Evolutionary conservation across 1,139 yeast genomes (phyloP).

Genomic region (Geotrichum histeridarum): DNA sequence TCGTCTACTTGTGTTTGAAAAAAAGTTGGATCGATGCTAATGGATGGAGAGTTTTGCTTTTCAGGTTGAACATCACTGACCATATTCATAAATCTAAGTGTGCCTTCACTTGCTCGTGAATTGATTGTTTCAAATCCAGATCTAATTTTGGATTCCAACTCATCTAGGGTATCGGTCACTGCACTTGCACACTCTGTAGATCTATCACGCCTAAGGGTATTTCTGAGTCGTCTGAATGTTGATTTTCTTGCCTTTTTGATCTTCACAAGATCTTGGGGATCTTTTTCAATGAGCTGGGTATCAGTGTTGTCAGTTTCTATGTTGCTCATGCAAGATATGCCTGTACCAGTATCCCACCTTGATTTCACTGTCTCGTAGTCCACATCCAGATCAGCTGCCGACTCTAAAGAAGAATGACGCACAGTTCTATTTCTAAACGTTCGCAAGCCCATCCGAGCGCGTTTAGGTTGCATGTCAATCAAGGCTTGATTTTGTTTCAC

Average conservation of each 20-base stretch:
- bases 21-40: no score
- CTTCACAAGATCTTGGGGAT: no score
- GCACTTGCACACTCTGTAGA: neutral
- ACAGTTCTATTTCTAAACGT: no score
- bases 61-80: neutral
- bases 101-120: slow-evolving; percentile 5
- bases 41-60: no score
- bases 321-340: neutral
- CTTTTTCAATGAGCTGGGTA: neutral
- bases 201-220: neutral
- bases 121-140: slow-evolving; percentile 3
- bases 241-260: no score
- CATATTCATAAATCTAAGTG: neutral
- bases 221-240: neutral
- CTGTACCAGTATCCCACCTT: neutral
- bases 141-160: neutral
- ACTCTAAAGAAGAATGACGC: no score
- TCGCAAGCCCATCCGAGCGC: no score
- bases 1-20: no score
- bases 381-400: no score
- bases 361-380: neutral
- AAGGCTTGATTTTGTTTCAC: no score
- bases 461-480: no score
- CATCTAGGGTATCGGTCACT: neutral
- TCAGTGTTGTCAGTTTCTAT: neutral